Percentiles rank a stretch among this genome's conserved stretches.
These are phyloP conservation scores for Chenopodium formosanum DNA, from an alignment of 148 eudicot species.

Conservation along the genomic window DNA sequence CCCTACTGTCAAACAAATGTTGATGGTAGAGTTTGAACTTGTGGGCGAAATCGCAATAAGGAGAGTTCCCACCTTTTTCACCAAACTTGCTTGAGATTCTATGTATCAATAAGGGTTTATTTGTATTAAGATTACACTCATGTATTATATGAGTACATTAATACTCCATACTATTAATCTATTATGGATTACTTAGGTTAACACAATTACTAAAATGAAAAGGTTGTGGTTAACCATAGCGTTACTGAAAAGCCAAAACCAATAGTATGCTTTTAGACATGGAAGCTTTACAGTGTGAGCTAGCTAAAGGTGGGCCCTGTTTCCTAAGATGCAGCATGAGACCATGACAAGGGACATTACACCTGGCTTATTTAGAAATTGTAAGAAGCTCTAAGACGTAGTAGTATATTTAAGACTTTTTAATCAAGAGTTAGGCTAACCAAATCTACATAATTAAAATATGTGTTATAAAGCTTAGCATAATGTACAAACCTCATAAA, in stretches of 20 bases:
- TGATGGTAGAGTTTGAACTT: too few species aligned
- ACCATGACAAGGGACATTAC: conserved; percentile 19
- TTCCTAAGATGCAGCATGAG: conserved; percentile 26
- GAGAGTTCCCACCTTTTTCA: too few species aligned
- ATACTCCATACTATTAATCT: too few species aligned
- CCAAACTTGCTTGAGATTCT: too few species aligned
- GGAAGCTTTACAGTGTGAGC: not conserved
- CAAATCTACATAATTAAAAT: conserved; percentile 8
- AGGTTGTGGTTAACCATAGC: not conserved
- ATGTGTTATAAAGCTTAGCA: not conserved
- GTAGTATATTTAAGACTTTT: not conserved
- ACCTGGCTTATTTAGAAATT: conserved; percentile 4
- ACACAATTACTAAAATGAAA: too few species aligned
- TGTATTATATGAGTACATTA: too few species aligned
- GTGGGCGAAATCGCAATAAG: too few species aligned
- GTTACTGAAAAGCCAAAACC: not conserved
- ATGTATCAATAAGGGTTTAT: too few species aligned
- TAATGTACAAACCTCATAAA: not conserved
- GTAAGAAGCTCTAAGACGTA: conserved; percentile 9
- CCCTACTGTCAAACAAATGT: too few species aligned
- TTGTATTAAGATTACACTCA: too few species aligned
- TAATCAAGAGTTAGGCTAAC: conserved; percentile 23
- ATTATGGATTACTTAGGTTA: too few species aligned
- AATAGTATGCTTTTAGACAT: not conserved
- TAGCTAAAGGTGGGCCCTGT: conserved; percentile 23